Conservation (phyloP, 2,329 filamentous ascomycete genomes). For the Ceratocystis variospora region DNA sequence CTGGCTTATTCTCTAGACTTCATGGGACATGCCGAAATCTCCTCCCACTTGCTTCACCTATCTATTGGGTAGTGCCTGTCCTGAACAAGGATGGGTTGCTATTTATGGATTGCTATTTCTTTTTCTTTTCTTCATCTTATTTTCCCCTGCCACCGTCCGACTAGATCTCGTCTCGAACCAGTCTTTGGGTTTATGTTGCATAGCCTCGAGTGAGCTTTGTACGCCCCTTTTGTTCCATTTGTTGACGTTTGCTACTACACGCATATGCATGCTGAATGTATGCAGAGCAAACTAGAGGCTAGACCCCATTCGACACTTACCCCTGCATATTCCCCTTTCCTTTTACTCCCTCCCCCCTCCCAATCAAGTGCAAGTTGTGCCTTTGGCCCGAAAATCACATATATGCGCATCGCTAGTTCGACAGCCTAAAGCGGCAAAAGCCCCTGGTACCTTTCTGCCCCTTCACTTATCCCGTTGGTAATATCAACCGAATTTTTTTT, state of each 20-base stretch:
- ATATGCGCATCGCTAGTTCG: conserved; percentile 3
- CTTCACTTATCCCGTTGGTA: not conserved
- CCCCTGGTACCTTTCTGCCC: conserved; percentile 2
- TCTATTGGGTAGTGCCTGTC: not conserved
- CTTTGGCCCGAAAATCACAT: not conserved
- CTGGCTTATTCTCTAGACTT: not conserved
- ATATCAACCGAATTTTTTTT: not conserved
- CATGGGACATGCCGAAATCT: not conserved
- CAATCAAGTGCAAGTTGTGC: not conserved
- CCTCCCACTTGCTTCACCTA: not conserved
- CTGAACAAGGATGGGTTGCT: not conserved
- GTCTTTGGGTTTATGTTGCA: not conserved
- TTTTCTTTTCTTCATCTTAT: not conserved
- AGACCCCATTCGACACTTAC: not conserved
- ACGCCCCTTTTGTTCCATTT: not conserved
- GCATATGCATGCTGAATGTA: not conserved
- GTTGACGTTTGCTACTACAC: not conserved
- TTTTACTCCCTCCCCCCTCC: not conserved
- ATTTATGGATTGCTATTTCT: not conserved
- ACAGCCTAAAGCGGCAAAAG: conserved; percentile 2
- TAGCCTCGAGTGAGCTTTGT: conserved; percentile 3
- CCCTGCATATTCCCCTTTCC: conserved; percentile 9
- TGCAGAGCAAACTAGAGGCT: not conserved
- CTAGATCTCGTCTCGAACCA: not conserved
- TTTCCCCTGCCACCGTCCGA: not conserved